Conservation (phyloP, 345 rosid species). For the Carallia pectinifolia region DNA sequence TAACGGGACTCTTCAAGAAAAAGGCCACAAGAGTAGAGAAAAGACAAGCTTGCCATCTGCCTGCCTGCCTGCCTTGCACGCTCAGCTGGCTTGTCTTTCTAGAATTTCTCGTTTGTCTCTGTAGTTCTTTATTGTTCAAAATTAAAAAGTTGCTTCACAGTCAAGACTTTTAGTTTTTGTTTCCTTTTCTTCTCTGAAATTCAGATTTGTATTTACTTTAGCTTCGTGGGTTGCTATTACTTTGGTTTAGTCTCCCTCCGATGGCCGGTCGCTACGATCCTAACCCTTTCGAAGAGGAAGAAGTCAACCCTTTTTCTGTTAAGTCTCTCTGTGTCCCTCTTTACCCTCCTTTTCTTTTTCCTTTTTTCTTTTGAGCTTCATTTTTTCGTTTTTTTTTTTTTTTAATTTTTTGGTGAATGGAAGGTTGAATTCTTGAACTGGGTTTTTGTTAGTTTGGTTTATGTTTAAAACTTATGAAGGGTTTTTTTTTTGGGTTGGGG, state of each 20-base stretch:
- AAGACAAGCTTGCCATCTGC: too few species aligned
- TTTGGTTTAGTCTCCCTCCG: not conserved
- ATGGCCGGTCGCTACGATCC: conserved; percentile 88
- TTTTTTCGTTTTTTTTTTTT: not conserved
- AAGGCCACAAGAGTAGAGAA: too few species aligned
- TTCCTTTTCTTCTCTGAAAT: not conserved
- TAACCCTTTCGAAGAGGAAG: conserved; percentile 89
- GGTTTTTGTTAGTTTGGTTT: conserved; percentile 2
- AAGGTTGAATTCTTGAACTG: conserved; percentile 3
- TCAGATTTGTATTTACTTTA: not conserved
- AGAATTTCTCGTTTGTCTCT: too few species aligned
- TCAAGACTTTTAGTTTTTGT: not conserved
- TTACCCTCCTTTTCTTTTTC: not conserved
- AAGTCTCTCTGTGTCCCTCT: conserved; percentile 23
- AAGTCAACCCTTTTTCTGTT: conserved; percentile 92
- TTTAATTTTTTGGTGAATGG: not conserved
- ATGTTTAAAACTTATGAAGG: not conserved
- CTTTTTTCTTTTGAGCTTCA: not conserved
- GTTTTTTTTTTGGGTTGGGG: not conserved
- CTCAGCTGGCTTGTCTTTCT: too few species aligned
- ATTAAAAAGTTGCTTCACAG: too few species aligned
- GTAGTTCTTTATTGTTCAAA: too few species aligned
- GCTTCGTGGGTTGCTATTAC: not conserved
- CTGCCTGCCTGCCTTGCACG: too few species aligned
- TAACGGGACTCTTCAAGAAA: too few species aligned